A percentile compares a stretch with the other conserved stretches of the same genome.
These are phyloP conservation scores for Colletotrichum somersetense DNA, from an alignment of 2,329 filamentous ascomycete genomes.

Conservation along the genomic window DNA sequence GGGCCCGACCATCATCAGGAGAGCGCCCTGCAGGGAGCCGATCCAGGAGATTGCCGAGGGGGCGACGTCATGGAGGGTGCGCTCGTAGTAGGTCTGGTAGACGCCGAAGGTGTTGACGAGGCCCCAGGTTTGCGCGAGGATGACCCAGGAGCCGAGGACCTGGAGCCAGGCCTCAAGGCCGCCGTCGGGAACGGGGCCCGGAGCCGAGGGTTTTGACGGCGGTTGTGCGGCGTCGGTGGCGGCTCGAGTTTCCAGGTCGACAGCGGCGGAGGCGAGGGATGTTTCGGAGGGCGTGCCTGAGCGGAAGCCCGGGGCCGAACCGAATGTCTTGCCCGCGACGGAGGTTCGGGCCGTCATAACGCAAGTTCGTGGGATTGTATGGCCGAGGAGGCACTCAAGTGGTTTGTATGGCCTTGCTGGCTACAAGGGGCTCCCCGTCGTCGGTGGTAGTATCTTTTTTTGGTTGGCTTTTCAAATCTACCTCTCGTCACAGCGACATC, in stretches of 20 bases:
- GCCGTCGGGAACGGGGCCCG: conserved; percentile 43
- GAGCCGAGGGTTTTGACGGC: conserved; percentile 19
- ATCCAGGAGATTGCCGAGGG: conserved; percentile 61
- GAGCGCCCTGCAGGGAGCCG: conserved; percentile 56
- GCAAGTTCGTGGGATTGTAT: not conserved
- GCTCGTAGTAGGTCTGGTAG: conserved; percentile 60
- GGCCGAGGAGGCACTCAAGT: not conserved
- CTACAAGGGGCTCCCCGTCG: not conserved
- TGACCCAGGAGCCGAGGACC: conserved; percentile 45
- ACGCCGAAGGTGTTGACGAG: conserved; percentile 60
- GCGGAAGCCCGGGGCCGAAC: conserved; percentile 6
- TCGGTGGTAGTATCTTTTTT: not conserved
- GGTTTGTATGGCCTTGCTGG: not conserved
- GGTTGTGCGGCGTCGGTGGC: not conserved
- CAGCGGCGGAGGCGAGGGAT: conserved; percentile 12
- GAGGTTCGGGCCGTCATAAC: conserved; percentile 21
- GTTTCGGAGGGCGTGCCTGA: conserved; percentile 26
- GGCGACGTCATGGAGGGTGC: conserved; percentile 49
- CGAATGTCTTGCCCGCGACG: conserved; percentile 15
- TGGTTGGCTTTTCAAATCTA: conserved; percentile 20
- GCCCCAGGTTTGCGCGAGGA: conserved; percentile 46
- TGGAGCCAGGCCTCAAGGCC: conserved; percentile 47
- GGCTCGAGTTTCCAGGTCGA: conserved; percentile 19
- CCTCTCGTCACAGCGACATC: conserved; percentile 12
- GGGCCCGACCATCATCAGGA: conserved; percentile 56